Percentiles rank a stretch among this genome's conserved stretches.
These are phyloP conservation scores for Pezicula radicicola DNA, from an alignment of 2,329 filamentous ascomycete species.

Conservation along the genomic window DNA sequence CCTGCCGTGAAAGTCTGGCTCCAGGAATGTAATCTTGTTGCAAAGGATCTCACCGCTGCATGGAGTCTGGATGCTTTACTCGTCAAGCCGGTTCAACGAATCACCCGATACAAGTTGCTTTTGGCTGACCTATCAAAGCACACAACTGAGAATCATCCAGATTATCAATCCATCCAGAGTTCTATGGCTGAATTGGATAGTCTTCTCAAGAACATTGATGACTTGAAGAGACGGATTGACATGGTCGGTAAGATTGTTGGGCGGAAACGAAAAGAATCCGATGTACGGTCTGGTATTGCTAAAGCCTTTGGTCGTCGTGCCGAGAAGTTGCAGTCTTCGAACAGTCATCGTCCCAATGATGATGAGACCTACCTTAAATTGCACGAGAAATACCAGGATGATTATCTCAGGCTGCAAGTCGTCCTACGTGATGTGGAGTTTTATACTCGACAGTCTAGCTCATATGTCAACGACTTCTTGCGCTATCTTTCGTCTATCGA, in stretches of 20 bases:
- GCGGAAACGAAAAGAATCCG: constrained; percentile 83
- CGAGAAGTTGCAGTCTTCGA: constrained; percentile 63
- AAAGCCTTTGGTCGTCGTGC: constrained; percentile 82
- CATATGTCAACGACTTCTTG: constrained; percentile 78
- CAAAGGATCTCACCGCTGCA: constrained; percentile 85
- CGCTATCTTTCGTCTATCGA: constrained; percentile 81
- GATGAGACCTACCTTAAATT: constrained; percentile 79
- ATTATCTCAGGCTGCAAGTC: constrained; percentile 89
- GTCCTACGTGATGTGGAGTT: constrained; percentile 85
- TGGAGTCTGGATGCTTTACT: constrained; percentile 97
- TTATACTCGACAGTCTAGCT: constrained; percentile 78
- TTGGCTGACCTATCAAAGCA: constrained; percentile 76
- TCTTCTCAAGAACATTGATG: constrained; percentile 85
- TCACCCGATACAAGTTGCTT: constrained; percentile 89
- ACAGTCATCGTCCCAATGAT: constrained; percentile 61
- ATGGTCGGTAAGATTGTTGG: constrained; percentile 84
- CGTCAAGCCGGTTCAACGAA: constrained; percentile 93
- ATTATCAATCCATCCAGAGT: constrained; percentile 60
- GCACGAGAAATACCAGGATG: constrained; percentile 84
- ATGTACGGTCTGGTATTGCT: constrained; percentile 78
- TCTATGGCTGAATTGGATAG: constrained; percentile 55
- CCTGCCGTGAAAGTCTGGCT: constrained; percentile 77
- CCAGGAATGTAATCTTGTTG: constrained; percentile 87
- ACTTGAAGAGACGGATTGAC: constrained; percentile 91
- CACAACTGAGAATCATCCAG: constrained; percentile 81